Evolutionary conservation across 2,329 filamentous ascomycete species (phyloP).

Genomic region (Venturia oleaginea): DNA sequence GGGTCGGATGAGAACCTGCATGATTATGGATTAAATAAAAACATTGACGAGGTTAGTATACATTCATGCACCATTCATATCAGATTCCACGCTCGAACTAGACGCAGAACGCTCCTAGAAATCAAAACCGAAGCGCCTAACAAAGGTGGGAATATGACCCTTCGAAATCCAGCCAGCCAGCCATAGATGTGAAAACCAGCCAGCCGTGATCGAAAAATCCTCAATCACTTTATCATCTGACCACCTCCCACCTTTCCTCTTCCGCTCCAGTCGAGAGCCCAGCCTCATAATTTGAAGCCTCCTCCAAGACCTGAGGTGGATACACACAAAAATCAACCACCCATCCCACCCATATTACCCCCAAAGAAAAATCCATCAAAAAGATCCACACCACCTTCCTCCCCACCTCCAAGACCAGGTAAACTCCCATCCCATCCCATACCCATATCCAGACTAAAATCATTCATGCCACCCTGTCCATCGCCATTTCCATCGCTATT

Average conservation of each 20-base stretch:
- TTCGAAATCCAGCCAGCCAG: background rate
- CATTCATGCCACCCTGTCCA: constrained; percentile 15
- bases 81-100: background rate
- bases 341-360: constrained; percentile 19
- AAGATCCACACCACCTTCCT: constrained; percentile 33
- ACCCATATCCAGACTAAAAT: constrained; percentile 36
- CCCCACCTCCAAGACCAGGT: constrained; percentile 26
- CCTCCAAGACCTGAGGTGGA: too few species aligned
- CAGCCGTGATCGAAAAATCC: background rate
- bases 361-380: constrained; percentile 70
- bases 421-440: constrained; percentile 36
- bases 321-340: background rate
- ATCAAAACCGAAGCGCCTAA: background rate
- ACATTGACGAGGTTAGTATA: background rate
- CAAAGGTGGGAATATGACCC: background rate
- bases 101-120: background rate
- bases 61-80: background rate
- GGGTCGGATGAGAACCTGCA: background rate
- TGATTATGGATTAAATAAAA: background rate
- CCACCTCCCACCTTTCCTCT: background rate
- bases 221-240: background rate
- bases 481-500: constrained; percentile 16
- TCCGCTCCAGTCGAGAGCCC: background rate
- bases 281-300: too few species aligned
- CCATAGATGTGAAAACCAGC: background rate